Percentiles rank a stretch among this genome's conserved stretches.
Conservation (phyloP, 2,329 filamentous ascomycete genomes). For the Nemania sp. region DNA sequence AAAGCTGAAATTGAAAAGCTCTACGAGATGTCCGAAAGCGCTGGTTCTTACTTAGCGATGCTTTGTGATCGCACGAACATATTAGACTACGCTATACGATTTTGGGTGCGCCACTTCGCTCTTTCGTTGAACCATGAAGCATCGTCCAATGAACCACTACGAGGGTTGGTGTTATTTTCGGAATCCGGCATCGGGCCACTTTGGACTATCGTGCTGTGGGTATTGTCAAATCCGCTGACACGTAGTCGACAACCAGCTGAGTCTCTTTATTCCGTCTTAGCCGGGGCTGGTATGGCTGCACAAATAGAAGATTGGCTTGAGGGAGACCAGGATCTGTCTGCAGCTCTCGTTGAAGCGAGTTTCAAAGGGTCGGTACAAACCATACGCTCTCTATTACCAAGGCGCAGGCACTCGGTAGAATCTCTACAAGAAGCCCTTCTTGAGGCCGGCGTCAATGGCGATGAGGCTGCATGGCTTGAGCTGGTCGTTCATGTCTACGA, state of each 20-base stretch:
- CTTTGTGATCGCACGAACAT: neutral
- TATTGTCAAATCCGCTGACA: neutral
- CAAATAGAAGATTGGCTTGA: neutral
- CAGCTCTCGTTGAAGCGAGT: neutral
- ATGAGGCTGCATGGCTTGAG: neutral
- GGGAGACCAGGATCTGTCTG: neutral
- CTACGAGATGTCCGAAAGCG: neutral
- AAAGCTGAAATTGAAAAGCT: neutral
- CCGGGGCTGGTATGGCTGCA: neutral
- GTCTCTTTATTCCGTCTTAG: neutral
- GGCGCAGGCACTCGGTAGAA: neutral
- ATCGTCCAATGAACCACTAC: too few relatives aligned
- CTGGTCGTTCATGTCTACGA: neutral
- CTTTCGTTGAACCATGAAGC: neutral
- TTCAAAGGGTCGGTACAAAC: neutral
- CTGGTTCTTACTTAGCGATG: neutral
- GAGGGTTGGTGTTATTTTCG: neutral
- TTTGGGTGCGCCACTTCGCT: neutral
- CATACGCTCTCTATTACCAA: neutral
- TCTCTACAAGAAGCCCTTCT: neutral
- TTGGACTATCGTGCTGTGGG: neutral
- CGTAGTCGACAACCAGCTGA: neutral
- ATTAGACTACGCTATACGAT: neutral
- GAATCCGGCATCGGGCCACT: neutral
- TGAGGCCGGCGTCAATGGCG: neutral